Evolutionary conservation across 352 stramenopile genomes (phyloP), one percentile per base, ranked within the genome.

Genomic region (Aphanomyces stellatus): DNA sequence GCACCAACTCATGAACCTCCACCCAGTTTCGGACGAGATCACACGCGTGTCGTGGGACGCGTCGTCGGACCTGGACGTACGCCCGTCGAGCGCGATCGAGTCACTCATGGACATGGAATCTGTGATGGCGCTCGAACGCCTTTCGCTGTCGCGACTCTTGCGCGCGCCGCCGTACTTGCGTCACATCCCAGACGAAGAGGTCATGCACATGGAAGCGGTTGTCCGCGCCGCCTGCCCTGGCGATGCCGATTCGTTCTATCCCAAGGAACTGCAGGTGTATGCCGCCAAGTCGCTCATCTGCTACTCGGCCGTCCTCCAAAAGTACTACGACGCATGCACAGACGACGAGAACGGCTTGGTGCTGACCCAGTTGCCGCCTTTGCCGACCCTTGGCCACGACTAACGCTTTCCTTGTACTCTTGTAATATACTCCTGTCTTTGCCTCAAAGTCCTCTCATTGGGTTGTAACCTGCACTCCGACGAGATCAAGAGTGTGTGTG

Each of bases 161-260:
- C 80, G 81, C 11, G 77, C 90, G 27, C 80, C 80, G 17, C 83
- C 83, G 25, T 88, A 90, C 69, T 89, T 92, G 42, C 77, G 83
- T 0, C 88, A 88, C 51, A 62, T 90, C 19, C 81, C 82, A 34
- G 75, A 75, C 2, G 82, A 90, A 31, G 80, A 91, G 35, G 69
- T 88, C 1, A 77, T 77, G 19, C 75, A 72, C 35, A 64, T 91
- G 7, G 81, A 90, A 22, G 80, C 89, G 13, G 69, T 90, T 24
- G 74, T 78, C 15, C 71, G 77, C 31, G 72, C 89, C 5, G 82
- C 80, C 3, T 79, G 74, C 40, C 76, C 77, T 0, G 72, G 88
- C 15, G 78, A 74, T 30, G 19, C 28, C 33, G 25, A 57, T 24
- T 15, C 25, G 13, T 57, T 57, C 53, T 90, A 89, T 53, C 78